Evolutionary conservation across 2,329 filamentous ascomycete species (phyloP).

Genomic region (Fusarium illudens): DNA sequence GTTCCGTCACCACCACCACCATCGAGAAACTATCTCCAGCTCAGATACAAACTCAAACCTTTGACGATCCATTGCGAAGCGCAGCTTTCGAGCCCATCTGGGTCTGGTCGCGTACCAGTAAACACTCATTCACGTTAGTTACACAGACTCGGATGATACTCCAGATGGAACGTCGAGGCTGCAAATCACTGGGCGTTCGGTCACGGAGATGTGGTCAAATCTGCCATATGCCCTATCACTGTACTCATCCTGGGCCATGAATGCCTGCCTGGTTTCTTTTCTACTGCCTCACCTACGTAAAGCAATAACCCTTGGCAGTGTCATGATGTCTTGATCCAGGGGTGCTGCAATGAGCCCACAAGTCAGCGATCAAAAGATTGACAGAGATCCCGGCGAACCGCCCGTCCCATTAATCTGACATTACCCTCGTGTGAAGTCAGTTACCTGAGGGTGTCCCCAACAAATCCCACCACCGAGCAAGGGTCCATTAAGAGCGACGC

Average conservation of each 20-base stretch:
- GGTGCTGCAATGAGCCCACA: background rate
- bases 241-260: background rate
- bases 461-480: background rate
- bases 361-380: background rate
- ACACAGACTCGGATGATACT: background rate
- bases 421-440: slow-evolving; percentile 5
- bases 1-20: background rate
- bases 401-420: background rate
- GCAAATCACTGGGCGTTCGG: too few species aligned
- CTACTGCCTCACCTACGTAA: background rate
- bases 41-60: background rate
- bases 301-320: background rate
- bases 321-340: background rate
- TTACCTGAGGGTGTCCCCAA: slow-evolving; percentile 16
- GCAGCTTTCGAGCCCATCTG: background rate
- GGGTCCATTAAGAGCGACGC: slow-evolving; percentile 15
- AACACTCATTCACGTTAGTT: background rate
- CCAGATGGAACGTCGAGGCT: background rate
- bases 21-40: background rate
- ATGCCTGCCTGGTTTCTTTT: background rate
- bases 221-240: too few species aligned
- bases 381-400: background rate
- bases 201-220: too few species aligned
- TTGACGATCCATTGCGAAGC: background rate
- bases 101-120: background rate